These are phyloP conservation scores for Crataegus laevigata DNA, from an alignment of 306 rosid species.

Conservation along the genomic window DNA sequence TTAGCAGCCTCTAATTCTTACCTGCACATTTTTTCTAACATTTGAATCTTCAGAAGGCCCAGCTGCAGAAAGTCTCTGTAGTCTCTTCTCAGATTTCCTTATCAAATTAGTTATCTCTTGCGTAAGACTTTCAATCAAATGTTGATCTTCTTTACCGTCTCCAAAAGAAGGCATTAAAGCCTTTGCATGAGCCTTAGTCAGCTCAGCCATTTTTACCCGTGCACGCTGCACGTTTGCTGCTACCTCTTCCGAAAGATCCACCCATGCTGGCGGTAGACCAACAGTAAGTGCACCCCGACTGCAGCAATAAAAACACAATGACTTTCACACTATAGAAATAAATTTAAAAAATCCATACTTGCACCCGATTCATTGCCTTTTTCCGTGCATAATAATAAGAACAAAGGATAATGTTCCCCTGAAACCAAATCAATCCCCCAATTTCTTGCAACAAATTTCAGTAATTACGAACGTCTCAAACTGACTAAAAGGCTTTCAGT, in stretches of 20 bases:
- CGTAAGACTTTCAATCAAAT: constrained; percentile 68
- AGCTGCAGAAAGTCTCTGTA: constrained; percentile 67
- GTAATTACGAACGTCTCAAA: background rate
- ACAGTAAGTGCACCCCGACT: constrained; percentile 67
- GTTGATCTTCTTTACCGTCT: constrained; percentile 90
- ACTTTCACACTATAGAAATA: background rate
- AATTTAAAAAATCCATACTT: background rate
- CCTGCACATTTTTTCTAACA: constrained; percentile 96
- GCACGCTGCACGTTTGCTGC: constrained; percentile 79
- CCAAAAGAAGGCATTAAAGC: constrained; percentile 97
- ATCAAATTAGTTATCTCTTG: constrained; percentile 77
- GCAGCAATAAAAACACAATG: constrained; percentile 24
- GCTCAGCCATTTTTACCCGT: constrained; percentile 68
- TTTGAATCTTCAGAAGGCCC: constrained; percentile 95
- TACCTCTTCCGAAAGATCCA: constrained; percentile 94
- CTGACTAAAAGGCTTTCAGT: background rate
- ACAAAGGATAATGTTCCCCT: background rate
- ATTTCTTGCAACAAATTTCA: background rate
- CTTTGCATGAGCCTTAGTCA: constrained; percentile 84
- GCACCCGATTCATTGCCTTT: background rate
- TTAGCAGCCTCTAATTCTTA: constrained; percentile 17
- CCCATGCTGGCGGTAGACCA: constrained; percentile 98
- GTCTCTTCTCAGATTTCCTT: constrained; percentile 70
- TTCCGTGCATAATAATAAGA: background rate
- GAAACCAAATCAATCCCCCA: background rate